A percentile compares a stretch with the other conserved stretches of the same genome.
These are phyloP conservation scores for Sphaceloma murrayae DNA, from an alignment of 2,329 filamentous ascomycete genomes.

Conservation along the genomic window DNA sequence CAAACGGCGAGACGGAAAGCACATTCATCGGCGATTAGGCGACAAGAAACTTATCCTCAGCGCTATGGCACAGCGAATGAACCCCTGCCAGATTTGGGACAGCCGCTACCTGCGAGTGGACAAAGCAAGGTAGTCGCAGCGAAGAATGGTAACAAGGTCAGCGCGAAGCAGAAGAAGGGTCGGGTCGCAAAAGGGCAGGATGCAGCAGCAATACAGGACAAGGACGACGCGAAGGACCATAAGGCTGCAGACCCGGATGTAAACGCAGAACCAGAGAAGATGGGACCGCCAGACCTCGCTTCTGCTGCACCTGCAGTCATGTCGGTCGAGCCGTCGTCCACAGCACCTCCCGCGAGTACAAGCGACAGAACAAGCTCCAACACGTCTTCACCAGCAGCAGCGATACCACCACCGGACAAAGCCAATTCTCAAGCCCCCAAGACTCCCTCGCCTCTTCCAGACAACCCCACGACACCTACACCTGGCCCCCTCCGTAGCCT, in stretches of 20 bases:
- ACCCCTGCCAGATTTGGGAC: slow-evolving; percentile 32
- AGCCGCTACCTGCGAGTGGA: background rate
- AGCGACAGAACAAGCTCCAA: slow-evolving; percentile 30
- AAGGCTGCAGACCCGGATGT: too few relatives aligned
- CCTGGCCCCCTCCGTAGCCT: slow-evolving; percentile 12
- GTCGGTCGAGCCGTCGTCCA: slow-evolving; percentile 12
- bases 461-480: background rate
- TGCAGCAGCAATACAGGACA: slow-evolving; percentile 17
- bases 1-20: slow-evolving; percentile 25
- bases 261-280: slow-evolving; percentile 13
- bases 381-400: slow-evolving; percentile 35
- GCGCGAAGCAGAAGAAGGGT: slow-evolving; percentile 16
- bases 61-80: slow-evolving; percentile 42
- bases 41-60: slow-evolving; percentile 26
- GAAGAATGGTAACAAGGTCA: slow-evolving; percentile 25
- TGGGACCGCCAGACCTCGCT: slow-evolving; percentile 2
- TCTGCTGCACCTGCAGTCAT: slow-evolving; percentile 17
- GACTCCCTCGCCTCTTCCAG: background rate
- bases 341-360: slow-evolving; percentile 1
- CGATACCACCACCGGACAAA: background rate
- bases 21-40: slow-evolving; percentile 27
- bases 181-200: slow-evolving; percentile 18
- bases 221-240: slow-evolving; percentile 14
- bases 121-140: slow-evolving; percentile 18
- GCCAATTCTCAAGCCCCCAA: too few relatives aligned